Evolutionary conservation across 805 yeast genomes (phyloP), one percentile per base, ranked within the genome.

Genomic region (Ogataea degrootiae): DNA sequence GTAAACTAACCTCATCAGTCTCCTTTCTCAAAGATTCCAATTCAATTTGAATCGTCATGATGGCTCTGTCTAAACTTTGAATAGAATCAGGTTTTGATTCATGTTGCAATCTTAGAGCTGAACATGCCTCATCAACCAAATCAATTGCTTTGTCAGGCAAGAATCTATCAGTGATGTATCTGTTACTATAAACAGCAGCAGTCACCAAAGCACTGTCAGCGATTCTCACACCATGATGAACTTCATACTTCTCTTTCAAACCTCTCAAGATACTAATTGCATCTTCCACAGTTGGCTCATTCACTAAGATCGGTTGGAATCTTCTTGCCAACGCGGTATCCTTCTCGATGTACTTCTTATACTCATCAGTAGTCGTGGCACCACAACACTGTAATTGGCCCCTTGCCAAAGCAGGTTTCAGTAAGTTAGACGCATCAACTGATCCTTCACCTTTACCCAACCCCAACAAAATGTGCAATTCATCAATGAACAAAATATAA

Each of bases 91-190:
- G 99, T 63, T 90, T 91, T 1, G 97, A 89, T 69, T 92, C 99
- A 64, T 94, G 98, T 67, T 92, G 99, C 49, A 92, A 72, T 54
- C 99, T 75, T 49, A 92, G 73, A 0, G 96, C 96, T 4, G 97
- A 94, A 70, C 98, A 91, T 0, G 98, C 97, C 63, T 92, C 99
- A 68, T 92, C 99, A 2, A 92, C 94, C 55, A 92, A 76, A 67
- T 92, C 99, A 55, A 92, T 92, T 19, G 98, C 98, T 71, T 92
- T 92, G 62, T 92, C 99, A 1, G 99, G 99, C 36, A 92, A 71
- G 59, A 82, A 90, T 46, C 98, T 71, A 64, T 92, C 97, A 3
- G 95, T 86, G 47, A 92, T 87, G 64, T 92, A 92, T 53, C 99
- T 76, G 61, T 89, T 87, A 42, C 95, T 82, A 61, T 91, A 80